Evolutionary conservation across 2,329 filamentous ascomycete genomes (phyloP).

Genomic region (Paraconiothyrium brasiliense): DNA sequence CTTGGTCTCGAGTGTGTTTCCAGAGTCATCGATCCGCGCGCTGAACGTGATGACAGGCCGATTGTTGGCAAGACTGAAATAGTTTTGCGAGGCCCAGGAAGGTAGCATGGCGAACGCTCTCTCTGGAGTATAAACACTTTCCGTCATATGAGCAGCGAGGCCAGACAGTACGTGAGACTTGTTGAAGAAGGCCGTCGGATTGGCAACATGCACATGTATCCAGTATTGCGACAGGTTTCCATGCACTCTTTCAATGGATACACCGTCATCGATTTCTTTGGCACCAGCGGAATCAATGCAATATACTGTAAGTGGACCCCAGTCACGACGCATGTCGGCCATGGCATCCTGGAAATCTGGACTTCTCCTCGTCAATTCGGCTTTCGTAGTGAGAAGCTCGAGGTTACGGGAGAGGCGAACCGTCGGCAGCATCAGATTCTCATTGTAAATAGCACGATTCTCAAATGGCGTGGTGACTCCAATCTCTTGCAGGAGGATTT

Average conservation of each 20-base stretch:
- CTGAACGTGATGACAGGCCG: slow-evolving; percentile 70
- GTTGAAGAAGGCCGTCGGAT: slow-evolving; percentile 75
- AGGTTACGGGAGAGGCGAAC: slow-evolving; percentile 56
- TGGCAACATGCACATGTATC: slow-evolving; percentile 81
- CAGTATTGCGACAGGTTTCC: slow-evolving; percentile 66
- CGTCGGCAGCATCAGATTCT: slow-evolving; percentile 61
- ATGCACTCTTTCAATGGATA: slow-evolving; percentile 72
- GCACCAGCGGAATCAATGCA: slow-evolving; percentile 76
- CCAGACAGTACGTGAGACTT: slow-evolving; percentile 67
- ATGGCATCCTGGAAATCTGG: slow-evolving; percentile 62
- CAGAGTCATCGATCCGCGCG: slow-evolving; percentile 61
- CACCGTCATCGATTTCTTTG: slow-evolving; percentile 79
- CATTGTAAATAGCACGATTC: slow-evolving; percentile 70
- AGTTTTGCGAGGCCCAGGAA: slow-evolving; percentile 54
- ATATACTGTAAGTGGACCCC: slow-evolving; percentile 69
- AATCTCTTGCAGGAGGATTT: slow-evolving; percentile 77
- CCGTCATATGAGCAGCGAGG: slow-evolving; percentile 67
- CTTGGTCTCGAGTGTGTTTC: slow-evolving; percentile 63
- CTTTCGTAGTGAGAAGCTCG: slow-evolving; percentile 51
- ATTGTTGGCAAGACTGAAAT: slow-evolving; percentile 63
- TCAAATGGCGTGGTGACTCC: slow-evolving; percentile 77
- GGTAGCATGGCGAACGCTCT: slow-evolving; percentile 67
- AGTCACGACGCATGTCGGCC: slow-evolving; percentile 66
- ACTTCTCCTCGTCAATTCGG: slow-evolving; percentile 31
- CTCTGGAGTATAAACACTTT: slow-evolving; percentile 67